Evolutionary conservation across 1,139 yeast species (phyloP), one percentile per base, ranked within the genome.

Genomic region (Pichia sp.): DNA sequence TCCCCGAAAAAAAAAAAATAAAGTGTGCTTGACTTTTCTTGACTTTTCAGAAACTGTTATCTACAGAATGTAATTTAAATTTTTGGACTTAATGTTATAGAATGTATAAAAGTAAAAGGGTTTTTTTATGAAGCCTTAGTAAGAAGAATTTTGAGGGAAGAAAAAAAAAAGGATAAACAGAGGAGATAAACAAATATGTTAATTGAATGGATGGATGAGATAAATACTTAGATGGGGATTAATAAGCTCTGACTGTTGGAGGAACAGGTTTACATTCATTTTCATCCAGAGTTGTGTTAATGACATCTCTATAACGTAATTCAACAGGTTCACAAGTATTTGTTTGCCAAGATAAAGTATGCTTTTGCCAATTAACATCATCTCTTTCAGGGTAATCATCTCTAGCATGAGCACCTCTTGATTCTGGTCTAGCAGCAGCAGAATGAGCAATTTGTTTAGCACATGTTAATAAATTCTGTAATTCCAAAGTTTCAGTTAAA

Each of bases 381-480:
- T 91, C 95, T 79, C 98, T 86, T 49, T 79, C 81, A 59, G 94
- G 96, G 72, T 67, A 89, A 67, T 91, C 98, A 67, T 91, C 98
- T 73, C 97, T 84, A 50, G 98, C 97, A 61, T 91, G 98, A 41
- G 98, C 98, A 72, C 98, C 98, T 75, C 98, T 86, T 37, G 96
- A 88, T 72, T 91, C 98, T 60, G 72, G 82, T 76, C 98, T 85
- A 45, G 88, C 95, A 49, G 93, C 89, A 40, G 98, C 98, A 47
- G 95, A 79, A 53, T 70, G 71, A 36, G 97, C 97, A 42, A 97
- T 89, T 72, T 91, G 98, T 54, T 84, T 80, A 49, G 98, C 98
- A 74, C 96, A 88, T 42, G 98, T 89, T 62, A 91, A 74, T 73
- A 91, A 76, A 80, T 91, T 91, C 69, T 89, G 96, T 64, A 91